phyloP scores from a whole-genome alignment of 2,329 filamentous ascomycete species.

The Graphilbum fragrans region DNA sequence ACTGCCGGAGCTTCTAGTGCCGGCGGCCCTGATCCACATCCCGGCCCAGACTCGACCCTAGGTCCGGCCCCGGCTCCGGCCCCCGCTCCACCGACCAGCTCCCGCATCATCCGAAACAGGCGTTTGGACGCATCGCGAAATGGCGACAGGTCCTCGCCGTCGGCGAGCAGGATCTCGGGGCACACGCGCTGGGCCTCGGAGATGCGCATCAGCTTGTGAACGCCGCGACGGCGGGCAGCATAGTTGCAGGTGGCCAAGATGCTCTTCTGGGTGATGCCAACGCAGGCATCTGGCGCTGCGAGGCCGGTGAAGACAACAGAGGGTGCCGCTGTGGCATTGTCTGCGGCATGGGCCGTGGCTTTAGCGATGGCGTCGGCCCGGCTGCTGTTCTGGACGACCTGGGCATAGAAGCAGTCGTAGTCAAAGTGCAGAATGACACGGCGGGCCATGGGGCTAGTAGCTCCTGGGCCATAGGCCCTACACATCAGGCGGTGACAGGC shows the following conservation, averaged over 20 bases:
- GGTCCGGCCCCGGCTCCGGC: too few species aligned
- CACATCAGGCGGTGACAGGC: too few species aligned
- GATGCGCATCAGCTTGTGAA: conserved; percentile 77
- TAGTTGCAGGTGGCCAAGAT: conserved; percentile 94
- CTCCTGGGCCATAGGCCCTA: too few species aligned
- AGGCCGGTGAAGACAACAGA: not conserved
- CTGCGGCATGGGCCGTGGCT: not conserved
- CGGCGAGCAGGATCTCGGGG: conserved; percentile 72
- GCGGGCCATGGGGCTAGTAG: too few species aligned
- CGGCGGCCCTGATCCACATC: too few species aligned
- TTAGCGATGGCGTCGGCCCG: conserved; percentile 31
- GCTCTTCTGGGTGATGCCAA: conserved; percentile 86
- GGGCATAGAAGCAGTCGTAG: conserved; percentile 91
- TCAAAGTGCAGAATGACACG: conserved; percentile 74
- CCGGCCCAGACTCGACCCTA: too few species aligned
- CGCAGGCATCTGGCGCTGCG: conserved; percentile 26
- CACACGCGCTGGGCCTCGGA: conserved; percentile 68
- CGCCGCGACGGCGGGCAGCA: conserved; percentile 60
- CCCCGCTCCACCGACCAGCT: conserved; percentile 34
- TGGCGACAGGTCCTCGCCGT: conserved; percentile 74
- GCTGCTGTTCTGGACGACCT: conserved; percentile 73
- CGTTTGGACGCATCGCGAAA: conserved; percentile 81
- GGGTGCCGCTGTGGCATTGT: too few species aligned
- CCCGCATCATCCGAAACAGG: conserved; percentile 60
- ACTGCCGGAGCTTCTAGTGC: too few species aligned